A percentile compares a stretch with the other conserved stretches of the same genome.
phyloP scores from a whole-genome alignment of 345 rosid species.

The Anastatica hierochuntica region DNA sequence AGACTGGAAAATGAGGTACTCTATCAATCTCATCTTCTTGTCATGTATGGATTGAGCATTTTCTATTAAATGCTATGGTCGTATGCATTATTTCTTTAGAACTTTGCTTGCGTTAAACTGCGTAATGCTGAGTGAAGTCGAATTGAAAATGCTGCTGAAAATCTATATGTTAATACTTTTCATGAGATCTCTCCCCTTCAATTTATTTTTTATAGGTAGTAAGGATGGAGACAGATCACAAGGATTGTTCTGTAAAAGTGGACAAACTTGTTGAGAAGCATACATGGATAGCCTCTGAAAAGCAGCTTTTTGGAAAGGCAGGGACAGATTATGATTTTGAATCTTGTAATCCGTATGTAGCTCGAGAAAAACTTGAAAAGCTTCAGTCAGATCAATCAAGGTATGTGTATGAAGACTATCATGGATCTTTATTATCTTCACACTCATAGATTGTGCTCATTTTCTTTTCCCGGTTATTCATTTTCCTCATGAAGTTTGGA shows the following conservation, averaged over 20 bases:
- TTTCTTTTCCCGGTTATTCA: neutral
- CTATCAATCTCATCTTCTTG: constrained; percentile 31
- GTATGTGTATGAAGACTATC: too few species aligned
- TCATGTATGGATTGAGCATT: neutral
- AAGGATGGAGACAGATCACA: constrained; percentile 63
- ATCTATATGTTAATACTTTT: constrained; percentile 3
- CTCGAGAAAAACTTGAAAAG: constrained; percentile 73
- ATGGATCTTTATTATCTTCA: constrained; percentile 5
- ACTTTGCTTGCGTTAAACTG: too few species aligned
- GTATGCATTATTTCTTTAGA: too few species aligned
- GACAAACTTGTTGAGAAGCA: constrained; percentile 88
- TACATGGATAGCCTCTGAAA: constrained; percentile 91
- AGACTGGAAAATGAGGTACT: constrained; percentile 94
- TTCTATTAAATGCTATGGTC: neutral
- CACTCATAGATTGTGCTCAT: neutral
- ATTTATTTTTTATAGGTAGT: constrained; percentile 35
- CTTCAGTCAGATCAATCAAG: constrained; percentile 85
- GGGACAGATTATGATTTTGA: constrained; percentile 94
- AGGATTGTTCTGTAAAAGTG: constrained; percentile 70
- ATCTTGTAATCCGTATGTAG: constrained; percentile 59
- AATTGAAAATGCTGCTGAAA: neutral
- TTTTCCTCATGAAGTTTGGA: constrained; percentile 57
- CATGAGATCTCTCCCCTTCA: constrained; percentile 7
- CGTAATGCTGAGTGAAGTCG: too few species aligned
- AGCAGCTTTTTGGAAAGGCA: constrained; percentile 82